Percentiles rank a stretch among this genome's conserved stretches.
Evolutionary conservation across 495 filamentous ascomycete species (phyloP).

Genomic region (Astrothelium subdiscretum): DNA sequence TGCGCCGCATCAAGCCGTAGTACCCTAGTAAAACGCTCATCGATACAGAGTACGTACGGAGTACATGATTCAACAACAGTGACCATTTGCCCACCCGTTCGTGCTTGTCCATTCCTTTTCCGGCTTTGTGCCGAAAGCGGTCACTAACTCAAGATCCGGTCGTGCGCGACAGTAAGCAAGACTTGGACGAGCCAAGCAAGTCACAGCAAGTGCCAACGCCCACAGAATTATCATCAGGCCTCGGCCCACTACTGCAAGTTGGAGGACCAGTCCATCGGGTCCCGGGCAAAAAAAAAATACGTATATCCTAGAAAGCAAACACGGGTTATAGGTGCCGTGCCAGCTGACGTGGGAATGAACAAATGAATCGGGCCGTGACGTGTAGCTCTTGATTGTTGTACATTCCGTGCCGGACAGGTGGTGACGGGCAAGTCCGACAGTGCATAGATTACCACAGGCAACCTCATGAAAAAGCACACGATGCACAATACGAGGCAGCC

Average conservation of each 20-base stretch:
- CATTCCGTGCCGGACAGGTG: background rate
- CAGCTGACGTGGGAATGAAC: background rate
- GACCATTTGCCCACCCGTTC: background rate
- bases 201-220: background rate
- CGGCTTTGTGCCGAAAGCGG: background rate
- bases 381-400: background rate
- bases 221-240: background rate
- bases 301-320: constrained; percentile 1
- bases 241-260: background rate
- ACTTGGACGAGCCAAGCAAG: background rate
- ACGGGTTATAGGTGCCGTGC: background rate
- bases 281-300: background rate
- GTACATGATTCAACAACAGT: constrained; percentile 1
- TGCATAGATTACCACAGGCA: background rate
- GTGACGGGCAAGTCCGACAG: background rate
- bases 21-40: too few relatives aligned
- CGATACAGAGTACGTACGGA: too few relatives aligned
- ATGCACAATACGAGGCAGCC: constrained; percentile 1
- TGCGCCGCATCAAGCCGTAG: constrained; percentile 2
- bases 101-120: background rate
- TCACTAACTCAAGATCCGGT: background rate
- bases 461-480: background rate
- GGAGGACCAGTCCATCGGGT: background rate
- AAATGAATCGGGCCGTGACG: constrained; percentile 1
- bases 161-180: background rate